Conservation (phyloP, 2,329 filamentous ascomycete genomes). For the Pseudopithomyces maydicus region DNA sequence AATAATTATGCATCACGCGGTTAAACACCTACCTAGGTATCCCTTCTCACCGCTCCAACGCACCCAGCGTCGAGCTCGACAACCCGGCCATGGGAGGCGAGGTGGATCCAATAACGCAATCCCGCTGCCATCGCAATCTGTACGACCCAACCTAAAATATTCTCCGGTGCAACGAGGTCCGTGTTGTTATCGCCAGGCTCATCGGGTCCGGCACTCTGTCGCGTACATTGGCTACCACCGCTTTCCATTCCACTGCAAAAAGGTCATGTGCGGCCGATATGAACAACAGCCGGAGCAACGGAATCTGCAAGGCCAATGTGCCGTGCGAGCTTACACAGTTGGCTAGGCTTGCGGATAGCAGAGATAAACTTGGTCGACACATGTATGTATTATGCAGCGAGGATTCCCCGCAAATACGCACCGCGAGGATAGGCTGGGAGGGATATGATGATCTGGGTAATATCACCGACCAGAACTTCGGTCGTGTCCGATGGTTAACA, state of each 20-base stretch:
- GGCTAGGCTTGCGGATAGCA: neutral
- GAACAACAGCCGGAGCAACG: neutral
- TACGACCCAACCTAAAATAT: conserved; percentile 14
- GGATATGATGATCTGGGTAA: conserved; percentile 14
- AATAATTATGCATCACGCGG: neutral
- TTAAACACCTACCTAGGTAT: neutral
- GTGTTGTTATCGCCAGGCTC: conserved; percentile 1
- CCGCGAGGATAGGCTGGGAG: conserved; percentile 8
- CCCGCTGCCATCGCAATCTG: conserved; percentile 10
- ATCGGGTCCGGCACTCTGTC: neutral
- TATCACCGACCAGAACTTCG: conserved; percentile 8
- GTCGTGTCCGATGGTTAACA: neutral
- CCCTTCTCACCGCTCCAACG: neutral
- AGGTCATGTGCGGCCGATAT: neutral
- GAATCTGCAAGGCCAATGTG: neutral
- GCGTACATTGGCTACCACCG: neutral
- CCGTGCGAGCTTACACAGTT: neutral
- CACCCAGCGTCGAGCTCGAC: neutral
- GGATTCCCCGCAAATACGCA: conserved; percentile 23
- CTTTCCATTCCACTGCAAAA: neutral
- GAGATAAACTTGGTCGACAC: neutral
- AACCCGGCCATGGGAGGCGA: conserved; percentile 13
- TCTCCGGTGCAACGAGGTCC: conserved; percentile 14
- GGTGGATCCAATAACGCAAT: conserved; percentile 13
- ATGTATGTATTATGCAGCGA: neutral